Evolutionary conservation across 2,329 filamentous ascomycete species (phyloP).

Genomic region (Fusarium equiseti): DNA sequence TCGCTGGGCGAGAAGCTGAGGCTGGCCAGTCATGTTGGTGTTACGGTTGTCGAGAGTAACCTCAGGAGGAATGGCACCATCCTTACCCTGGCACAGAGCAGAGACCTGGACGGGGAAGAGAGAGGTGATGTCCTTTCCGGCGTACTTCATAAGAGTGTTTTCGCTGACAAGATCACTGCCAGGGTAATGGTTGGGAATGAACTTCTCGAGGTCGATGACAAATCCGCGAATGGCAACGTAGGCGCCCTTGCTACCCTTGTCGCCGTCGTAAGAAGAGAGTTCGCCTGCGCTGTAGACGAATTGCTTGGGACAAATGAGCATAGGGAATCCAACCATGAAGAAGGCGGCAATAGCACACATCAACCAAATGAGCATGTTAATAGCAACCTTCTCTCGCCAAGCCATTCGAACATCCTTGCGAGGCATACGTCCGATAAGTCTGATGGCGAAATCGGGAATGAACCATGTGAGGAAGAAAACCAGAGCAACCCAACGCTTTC

Average conservation of each 20-base stretch:
- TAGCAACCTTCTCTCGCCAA: conserved; percentile 97
- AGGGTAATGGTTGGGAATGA: conserved; percentile 79
- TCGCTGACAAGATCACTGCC: conserved; percentile 63
- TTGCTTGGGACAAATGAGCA: conserved; percentile 90
- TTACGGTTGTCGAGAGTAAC: conserved; percentile 88
- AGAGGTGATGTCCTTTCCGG: conserved; percentile 85
- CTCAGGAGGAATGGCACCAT: conserved; percentile 72
- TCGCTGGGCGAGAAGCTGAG: conserved; percentile 67
- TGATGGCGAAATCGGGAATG: conserved; percentile 86
- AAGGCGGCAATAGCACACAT: conserved; percentile 83
- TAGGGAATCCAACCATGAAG: conserved; percentile 90
- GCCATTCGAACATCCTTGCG: conserved; percentile 92
- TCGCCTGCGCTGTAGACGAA: conserved; percentile 86
- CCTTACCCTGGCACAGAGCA: conserved; percentile 84
- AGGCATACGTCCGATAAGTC: conserved; percentile 82
- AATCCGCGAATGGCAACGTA: conserved; percentile 89
- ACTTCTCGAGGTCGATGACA: conserved; percentile 84
- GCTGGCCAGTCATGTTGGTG: conserved; percentile 78
- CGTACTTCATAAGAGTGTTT: conserved; percentile 80
- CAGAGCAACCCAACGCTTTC: conserved; percentile 90
- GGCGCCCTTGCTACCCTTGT: conserved; percentile 68
- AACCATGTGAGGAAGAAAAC: conserved; percentile 89
- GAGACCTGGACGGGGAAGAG: conserved; percentile 96
- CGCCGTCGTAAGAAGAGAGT: conserved; percentile 79
- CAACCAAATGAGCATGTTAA: conserved; percentile 98